Percentiles rank a stretch among this genome's conserved stretches.
Conservation (phyloP, 108 stramenopile genomes). For the Conticribra weissflogii region DNA sequence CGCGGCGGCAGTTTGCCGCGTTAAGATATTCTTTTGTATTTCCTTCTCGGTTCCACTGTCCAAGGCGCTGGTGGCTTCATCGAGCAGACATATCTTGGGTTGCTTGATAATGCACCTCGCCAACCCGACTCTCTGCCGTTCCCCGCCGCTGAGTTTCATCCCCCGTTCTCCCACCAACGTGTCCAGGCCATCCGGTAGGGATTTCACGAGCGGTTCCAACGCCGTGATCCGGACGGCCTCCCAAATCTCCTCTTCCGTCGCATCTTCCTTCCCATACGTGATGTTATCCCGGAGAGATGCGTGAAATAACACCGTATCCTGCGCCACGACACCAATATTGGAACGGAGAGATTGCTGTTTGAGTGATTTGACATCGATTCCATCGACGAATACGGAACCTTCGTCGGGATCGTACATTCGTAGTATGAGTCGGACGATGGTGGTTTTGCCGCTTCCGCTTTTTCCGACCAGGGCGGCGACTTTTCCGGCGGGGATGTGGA, state of each 20-base stretch:
- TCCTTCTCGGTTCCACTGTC: slow-evolving; percentile 74
- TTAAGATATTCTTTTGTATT: slow-evolving; percentile 44
- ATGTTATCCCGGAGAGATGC: slow-evolving; percentile 74
- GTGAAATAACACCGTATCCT: slow-evolving; percentile 84
- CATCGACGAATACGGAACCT: slow-evolving; percentile 67
- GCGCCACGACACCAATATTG: slow-evolving; percentile 76
- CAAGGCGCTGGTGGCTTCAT: slow-evolving; percentile 88
- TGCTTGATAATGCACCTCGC: slow-evolving; percentile 70
- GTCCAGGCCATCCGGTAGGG: slow-evolving; percentile 66
- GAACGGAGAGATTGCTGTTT: slow-evolving; percentile 52
- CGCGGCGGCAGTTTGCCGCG: slow-evolving; percentile 40
- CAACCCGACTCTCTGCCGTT: slow-evolving; percentile 82
- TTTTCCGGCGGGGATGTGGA: slow-evolving; percentile 43
- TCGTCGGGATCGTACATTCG: slow-evolving; percentile 61
- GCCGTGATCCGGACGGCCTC: slow-evolving; percentile 47
- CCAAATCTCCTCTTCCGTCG: slow-evolving; percentile 59
- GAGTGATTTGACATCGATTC: slow-evolving; percentile 58
- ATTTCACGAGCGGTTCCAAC: slow-evolving; percentile 41
- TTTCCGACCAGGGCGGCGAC: slow-evolving; percentile 52
- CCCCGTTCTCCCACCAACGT: slow-evolving; percentile 88
- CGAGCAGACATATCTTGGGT: slow-evolving; percentile 58
- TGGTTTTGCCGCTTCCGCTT: slow-evolving; percentile 76
- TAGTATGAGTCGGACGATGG: slow-evolving; percentile 62
- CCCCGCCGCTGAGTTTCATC: slow-evolving; percentile 82
- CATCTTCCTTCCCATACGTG: slow-evolving; percentile 57